Percentiles rank a stretch among this genome's conserved stretches.
These are phyloP conservation scores for Galerina marginata DNA, from an alignment of 768 basidiomycete species.

Conservation along the genomic window DNA sequence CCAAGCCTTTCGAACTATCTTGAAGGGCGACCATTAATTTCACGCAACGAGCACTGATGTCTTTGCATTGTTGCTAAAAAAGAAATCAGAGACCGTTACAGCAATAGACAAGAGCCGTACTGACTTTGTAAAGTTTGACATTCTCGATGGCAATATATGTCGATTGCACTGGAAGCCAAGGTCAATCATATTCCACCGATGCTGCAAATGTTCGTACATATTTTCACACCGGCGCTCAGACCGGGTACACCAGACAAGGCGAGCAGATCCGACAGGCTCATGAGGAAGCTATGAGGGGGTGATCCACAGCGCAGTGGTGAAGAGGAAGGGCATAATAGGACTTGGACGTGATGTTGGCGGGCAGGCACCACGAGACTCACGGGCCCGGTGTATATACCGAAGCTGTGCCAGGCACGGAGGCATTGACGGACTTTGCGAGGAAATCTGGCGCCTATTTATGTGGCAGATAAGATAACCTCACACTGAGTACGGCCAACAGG, in stretches of 20 bases:
- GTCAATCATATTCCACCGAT: constrained; percentile 5
- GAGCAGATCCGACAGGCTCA: constrained; percentile 31
- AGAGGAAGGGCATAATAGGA: constrained; percentile 11
- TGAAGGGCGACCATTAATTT: constrained; percentile 36
- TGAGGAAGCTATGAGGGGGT: constrained; percentile 10
- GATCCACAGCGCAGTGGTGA: constrained; percentile 1
- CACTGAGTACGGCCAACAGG: neutral
- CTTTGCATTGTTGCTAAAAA: constrained; percentile 42
- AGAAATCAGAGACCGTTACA: neutral
- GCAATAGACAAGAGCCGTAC: constrained; percentile 3
- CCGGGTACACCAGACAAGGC: constrained; percentile 33
- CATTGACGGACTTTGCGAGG: constrained; percentile 1
- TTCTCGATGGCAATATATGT: constrained; percentile 37
- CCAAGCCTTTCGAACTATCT: constrained; percentile 38
- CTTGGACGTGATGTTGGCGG: too few species aligned
- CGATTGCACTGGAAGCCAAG: constrained; percentile 28
- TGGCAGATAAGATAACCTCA: neutral
- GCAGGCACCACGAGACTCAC: too few species aligned
- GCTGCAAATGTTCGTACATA: constrained; percentile 25
- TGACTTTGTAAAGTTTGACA: constrained; percentile 45
- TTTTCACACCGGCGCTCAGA: constrained; percentile 28
- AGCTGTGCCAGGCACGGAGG: neutral
- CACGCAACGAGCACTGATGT: constrained; percentile 38
- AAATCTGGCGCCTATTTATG: constrained; percentile 9
- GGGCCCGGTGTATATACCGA: too few species aligned